Conservation (phyloP, 352 stramenopile genomes). For the Pythium coloratum region DNA sequence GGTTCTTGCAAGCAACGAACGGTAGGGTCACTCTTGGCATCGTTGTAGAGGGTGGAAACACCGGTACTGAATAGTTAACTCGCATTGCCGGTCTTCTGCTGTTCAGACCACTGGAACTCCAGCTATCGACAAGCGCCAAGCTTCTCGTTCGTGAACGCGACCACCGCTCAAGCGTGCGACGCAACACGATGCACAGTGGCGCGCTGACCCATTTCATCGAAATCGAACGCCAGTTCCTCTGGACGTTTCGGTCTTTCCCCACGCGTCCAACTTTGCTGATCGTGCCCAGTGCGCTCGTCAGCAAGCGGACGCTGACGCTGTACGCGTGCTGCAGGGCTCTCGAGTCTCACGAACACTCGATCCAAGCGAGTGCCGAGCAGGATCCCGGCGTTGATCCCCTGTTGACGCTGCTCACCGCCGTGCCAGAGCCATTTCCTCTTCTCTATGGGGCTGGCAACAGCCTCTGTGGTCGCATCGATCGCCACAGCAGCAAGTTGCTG, state of each 20-base stretch:
- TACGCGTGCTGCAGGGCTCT: slow-evolving; percentile 42
- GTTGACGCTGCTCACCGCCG: slow-evolving; percentile 46
- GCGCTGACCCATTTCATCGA: slow-evolving; percentile 39
- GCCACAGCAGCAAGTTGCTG: slow-evolving; percentile 41
- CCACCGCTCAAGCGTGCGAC: slow-evolving; percentile 27
- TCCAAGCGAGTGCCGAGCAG: not conserved
- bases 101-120: slow-evolving; percentile 41
- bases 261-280: slow-evolving; percentile 38
- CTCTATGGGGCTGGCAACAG: slow-evolving; percentile 29
- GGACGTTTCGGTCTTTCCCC: slow-evolving; percentile 43
- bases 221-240: slow-evolving; percentile 44
- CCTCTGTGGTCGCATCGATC: slow-evolving; percentile 39
- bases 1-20: slow-evolving; percentile 43
- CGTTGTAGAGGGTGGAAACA: not conserved
- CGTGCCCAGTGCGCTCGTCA: slow-evolving; percentile 43
- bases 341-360: slow-evolving; percentile 25
- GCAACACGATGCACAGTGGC: slow-evolving; percentile 30
- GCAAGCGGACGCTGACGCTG: slow-evolving; percentile 33
- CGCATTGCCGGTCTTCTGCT: no score
- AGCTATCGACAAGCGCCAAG: slow-evolving; percentile 50
- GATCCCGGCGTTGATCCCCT: slow-evolving; percentile 13
- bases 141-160: slow-evolving; percentile 40
- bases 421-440: slow-evolving; percentile 37
- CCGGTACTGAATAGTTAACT: no score
- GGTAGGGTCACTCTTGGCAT: slow-evolving; percentile 29